Evolutionary conservation across 805 yeast genomes (phyloP).

Genomic region (Candida tibetensis): DNA sequence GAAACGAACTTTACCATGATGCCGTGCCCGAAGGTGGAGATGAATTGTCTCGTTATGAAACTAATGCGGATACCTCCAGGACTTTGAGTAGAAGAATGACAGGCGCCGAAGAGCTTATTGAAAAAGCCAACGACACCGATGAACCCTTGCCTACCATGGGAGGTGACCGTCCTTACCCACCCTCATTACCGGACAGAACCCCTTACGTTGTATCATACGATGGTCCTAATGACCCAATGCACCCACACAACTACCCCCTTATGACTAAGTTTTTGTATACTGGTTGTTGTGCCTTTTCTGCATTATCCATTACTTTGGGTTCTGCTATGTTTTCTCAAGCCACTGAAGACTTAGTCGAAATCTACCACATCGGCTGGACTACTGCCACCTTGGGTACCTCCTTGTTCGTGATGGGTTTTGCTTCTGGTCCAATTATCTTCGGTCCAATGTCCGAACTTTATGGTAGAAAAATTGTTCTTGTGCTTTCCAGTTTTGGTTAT

Average conservation of each 20-base stretch:
- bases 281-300: slow-evolving; percentile 29
- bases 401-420: slow-evolving; percentile 85
- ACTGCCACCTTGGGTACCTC: slow-evolving; percentile 78
- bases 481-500: slow-evolving; percentile 35
- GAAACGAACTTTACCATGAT: slow-evolving; percentile 3
- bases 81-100: slow-evolving; percentile 19
- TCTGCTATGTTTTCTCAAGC: slow-evolving; percentile 63
- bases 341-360: slow-evolving; percentile 42
- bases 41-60: slow-evolving; percentile 23
- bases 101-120: slow-evolving; percentile 19
- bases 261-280: slow-evolving; percentile 23
- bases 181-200: slow-evolving; percentile 51
- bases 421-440: slow-evolving; percentile 76
- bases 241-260: slow-evolving; percentile 67
- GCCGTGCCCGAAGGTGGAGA: slow-evolving; percentile 15
- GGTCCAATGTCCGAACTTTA: slow-evolving; percentile 18
- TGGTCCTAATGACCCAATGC: slow-evolving; percentile 75
- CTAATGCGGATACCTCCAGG: slow-evolving; percentile 21
- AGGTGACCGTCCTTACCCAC: slow-evolving; percentile 60
- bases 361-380: slow-evolving; percentile 59
- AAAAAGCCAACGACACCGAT: slow-evolving; percentile 20
- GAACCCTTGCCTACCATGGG: slow-evolving; percentile 56
- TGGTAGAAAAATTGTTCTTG: slow-evolving; percentile 42
- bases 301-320: slow-evolving; percentile 20
- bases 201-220: slow-evolving; percentile 68